Evolutionary conservation across 352 stramenopile genomes (phyloP).

Genomic region (Phytophthora kernoviae): DNA sequence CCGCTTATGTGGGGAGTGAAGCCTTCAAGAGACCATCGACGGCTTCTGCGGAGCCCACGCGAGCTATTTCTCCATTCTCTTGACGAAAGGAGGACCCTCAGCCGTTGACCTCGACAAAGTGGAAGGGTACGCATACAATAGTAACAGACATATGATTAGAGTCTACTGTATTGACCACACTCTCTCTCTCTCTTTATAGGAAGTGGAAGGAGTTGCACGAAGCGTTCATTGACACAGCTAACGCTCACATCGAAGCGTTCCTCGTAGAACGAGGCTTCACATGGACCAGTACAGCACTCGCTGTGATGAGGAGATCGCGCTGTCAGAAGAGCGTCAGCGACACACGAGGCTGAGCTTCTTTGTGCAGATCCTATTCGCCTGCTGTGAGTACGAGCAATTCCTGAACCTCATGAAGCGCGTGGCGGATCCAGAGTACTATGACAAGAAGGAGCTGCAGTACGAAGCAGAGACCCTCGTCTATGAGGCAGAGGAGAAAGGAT

Average conservation of each 20-base stretch:
- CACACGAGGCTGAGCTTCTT: conserved; percentile 84
- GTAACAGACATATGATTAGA: conserved; percentile 23
- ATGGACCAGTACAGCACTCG: conserved; percentile 71
- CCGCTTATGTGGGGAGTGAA: conserved; percentile 67
- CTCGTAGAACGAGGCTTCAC: conserved; percentile 60
- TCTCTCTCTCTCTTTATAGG: conserved; percentile 21
- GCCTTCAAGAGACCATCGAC: conserved; percentile 68
- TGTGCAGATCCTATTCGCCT: conserved; percentile 79
- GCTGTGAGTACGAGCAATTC: conserved; percentile 86
- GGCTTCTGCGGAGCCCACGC: conserved; percentile 64
- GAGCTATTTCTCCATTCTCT: conserved; percentile 64
- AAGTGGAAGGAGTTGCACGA: conserved; percentile 73
- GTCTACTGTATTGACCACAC: not conserved
- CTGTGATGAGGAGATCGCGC: conserved; percentile 71
- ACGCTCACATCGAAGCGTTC: conserved; percentile 75
- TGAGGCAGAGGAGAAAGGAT: conserved; percentile 46
- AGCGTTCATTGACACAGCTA: conserved; percentile 71
- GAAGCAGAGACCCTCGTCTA: conserved; percentile 67
- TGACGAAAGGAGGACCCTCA: conserved; percentile 64
- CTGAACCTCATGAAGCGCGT: conserved; percentile 84
- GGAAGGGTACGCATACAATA: conserved; percentile 46
- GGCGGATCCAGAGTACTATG: conserved; percentile 79
- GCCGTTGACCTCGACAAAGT: conserved; percentile 62
- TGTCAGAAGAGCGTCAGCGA: conserved; percentile 75
- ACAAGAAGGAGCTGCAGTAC: conserved; percentile 80